These are phyloP conservation scores for Stachybotrys echinatus DNA, from an alignment of 2,329 filamentous ascomycete genomes.

Conservation along the genomic window DNA sequence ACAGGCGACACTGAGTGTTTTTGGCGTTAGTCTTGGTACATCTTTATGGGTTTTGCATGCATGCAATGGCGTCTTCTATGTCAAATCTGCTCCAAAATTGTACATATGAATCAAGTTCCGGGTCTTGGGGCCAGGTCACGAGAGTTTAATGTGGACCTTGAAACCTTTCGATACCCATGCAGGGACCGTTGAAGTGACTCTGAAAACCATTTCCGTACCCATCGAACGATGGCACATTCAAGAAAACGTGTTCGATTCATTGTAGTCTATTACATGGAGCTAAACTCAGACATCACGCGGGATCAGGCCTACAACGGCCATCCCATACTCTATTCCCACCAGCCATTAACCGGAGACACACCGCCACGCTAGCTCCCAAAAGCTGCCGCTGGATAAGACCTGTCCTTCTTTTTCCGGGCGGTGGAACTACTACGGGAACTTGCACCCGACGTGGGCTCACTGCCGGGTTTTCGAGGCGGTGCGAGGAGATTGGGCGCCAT, in stretches of 20 bases:
- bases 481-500: constrained; percentile 38
- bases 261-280: no score
- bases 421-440: constrained; percentile 54
- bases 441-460: constrained; percentile 30
- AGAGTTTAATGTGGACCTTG: neutral
- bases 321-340: neutral
- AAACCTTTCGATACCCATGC: neutral
- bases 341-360: neutral
- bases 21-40: constrained; percentile 2
- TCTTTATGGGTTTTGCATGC: neutral
- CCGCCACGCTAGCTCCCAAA: constrained; percentile 38
- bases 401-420: constrained; percentile 51
- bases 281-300: no score
- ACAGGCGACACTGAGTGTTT: constrained; percentile 18
- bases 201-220: no score
- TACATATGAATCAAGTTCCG: constrained; percentile 1
- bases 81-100: constrained; percentile 2
- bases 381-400: constrained; percentile 57
- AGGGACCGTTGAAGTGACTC: no score
- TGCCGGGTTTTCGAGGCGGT: constrained; percentile 18
- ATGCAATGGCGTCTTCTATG: constrained; percentile 1
- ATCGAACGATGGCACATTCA: no score
- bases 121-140: neutral
- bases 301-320: no score
- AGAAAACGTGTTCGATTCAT: no score